Evolutionary conservation across 148 eudicot species (phyloP).

Genomic region (Simmondsia chinensis): DNA sequence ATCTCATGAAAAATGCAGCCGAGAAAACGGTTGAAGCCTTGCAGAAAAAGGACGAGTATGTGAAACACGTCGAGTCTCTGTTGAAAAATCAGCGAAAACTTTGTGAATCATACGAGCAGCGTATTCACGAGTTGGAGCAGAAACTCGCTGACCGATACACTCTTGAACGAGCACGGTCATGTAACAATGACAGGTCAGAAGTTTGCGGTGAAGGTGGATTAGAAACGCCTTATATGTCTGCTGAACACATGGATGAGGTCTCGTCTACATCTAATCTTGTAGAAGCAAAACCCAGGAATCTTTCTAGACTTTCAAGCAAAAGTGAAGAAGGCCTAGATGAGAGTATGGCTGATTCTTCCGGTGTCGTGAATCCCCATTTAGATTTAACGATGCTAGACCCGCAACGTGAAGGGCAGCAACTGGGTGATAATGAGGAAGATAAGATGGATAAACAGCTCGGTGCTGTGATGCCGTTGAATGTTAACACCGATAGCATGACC

Average conservation of each 20-base stretch:
- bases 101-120: slow-evolving; percentile 86
- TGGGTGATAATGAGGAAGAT: slow-evolving; percentile 32
- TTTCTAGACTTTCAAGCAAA: slow-evolving; percentile 20
- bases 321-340: slow-evolving; percentile 58
- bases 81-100: slow-evolving; percentile 54
- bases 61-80: slow-evolving; percentile 56
- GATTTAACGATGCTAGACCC: slow-evolving; percentile 77
- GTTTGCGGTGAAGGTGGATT: slow-evolving; percentile 42
- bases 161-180: slow-evolving; percentile 26
- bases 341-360: slow-evolving; percentile 74
- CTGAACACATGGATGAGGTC: slow-evolving; percentile 60
- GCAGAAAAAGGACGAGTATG: slow-evolving; percentile 73
- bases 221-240: slow-evolving; percentile 23
- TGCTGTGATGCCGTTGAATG: slow-evolving; percentile 24
- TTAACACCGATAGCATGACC: slow-evolving; percentile 28
- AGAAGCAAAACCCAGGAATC: slow-evolving; percentile 28
- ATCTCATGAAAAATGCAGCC: slow-evolving; percentile 57
- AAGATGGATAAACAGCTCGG: slow-evolving; percentile 18
- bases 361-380: slow-evolving; percentile 41
- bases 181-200: slow-evolving; percentile 41
- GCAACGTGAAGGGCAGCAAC: slow-evolving; percentile 41
- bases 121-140: slow-evolving; percentile 80
- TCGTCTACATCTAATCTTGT: slow-evolving; percentile 41
- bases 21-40: slow-evolving; percentile 87
- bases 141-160: slow-evolving; percentile 55